Evolutionary conservation across 2,329 filamentous ascomycete species (phyloP), one percentile per base, ranked within the genome.

Genomic region (Acrocalymma vagum): DNA sequence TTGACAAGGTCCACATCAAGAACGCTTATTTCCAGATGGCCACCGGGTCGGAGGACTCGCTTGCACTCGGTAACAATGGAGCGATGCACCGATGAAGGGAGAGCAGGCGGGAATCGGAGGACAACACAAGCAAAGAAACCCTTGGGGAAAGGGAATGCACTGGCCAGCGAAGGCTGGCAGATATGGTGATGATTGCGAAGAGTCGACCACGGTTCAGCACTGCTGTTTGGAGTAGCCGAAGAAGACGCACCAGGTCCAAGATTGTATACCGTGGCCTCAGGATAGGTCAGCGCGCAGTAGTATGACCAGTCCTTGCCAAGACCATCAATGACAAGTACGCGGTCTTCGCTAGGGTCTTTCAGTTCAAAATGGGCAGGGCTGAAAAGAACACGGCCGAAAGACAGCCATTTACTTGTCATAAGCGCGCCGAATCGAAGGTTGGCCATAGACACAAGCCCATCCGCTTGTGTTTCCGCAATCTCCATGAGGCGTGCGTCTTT

Each of bases 241-340:
- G 62, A 53, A 3, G 62, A 60, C 27, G 60, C 47, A 17, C 59
- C 56, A 27, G 67, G 62, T 4, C 71, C 71, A 16, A 93, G 77
- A 61, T 92, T 90, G 73, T 89, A 93, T 48, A 94, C 86, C 2
- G 83, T 86, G 0, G 86, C 86, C 1, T 78, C 77, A 0, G 87
- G 86, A 51, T 93, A 93, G 1, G 87, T 90, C 61, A 92, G 83
- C 6, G 89, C 87, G 14, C 88, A 88, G 55, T 91, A 93, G 65
- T 90, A 92, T 0, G 88, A 92, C 89, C 89, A 94, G 62, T 94
- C 89, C 60, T 91, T 92, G n/a, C 89, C 89, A 20, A 94, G 83
- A 5, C 89, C 89, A 70, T 94, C 89, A 41, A 94, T 79, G 13
- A 94, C 86, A 3, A 94, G 77, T 17, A 94, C 83, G 75, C 86